These are phyloP conservation scores for Pestalotiopsis fici DNA, from an alignment of 2,329 filamentous ascomycete species.

Conservation along the genomic window DNA sequence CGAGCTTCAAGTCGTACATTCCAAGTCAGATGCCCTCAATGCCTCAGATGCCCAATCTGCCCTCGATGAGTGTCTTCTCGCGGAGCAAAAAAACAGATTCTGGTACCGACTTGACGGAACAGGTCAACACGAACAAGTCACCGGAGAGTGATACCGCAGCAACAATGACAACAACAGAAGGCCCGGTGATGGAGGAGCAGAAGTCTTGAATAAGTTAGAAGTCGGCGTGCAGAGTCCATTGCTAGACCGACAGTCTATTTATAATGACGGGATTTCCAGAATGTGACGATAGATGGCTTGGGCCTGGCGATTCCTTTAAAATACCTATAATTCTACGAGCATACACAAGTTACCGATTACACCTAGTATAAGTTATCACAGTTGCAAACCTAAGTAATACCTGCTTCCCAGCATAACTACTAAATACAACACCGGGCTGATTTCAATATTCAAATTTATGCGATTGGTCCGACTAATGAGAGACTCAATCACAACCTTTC, in stretches of 20 bases:
- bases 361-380: neutral
- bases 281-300: neutral
- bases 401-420: too few relatives aligned
- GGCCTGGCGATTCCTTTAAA: neutral
- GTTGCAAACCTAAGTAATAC: neutral
- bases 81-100: constrained; percentile 11
- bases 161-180: neutral
- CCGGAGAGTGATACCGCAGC: neutral
- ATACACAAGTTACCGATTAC: neutral
- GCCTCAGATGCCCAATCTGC: constrained; percentile 34
- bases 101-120: constrained; percentile 9
- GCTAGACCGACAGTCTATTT: too few relatives aligned
- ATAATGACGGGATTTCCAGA: neutral
- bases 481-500: neutral
- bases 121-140: neutral
- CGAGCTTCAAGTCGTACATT: constrained; percentile 32
- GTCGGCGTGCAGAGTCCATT: too few relatives aligned
- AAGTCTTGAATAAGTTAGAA: neutral
- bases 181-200: neutral
- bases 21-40: constrained; percentile 31
- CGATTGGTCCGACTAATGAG: too few relatives aligned
- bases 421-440: too few relatives aligned
- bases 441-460: too few relatives aligned
- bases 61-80: constrained; percentile 26
- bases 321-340: neutral